phyloP scores from a whole-genome alignment of 225 moss, liverwort and hornwort genomes.

The Polytrichum commune region DNA sequence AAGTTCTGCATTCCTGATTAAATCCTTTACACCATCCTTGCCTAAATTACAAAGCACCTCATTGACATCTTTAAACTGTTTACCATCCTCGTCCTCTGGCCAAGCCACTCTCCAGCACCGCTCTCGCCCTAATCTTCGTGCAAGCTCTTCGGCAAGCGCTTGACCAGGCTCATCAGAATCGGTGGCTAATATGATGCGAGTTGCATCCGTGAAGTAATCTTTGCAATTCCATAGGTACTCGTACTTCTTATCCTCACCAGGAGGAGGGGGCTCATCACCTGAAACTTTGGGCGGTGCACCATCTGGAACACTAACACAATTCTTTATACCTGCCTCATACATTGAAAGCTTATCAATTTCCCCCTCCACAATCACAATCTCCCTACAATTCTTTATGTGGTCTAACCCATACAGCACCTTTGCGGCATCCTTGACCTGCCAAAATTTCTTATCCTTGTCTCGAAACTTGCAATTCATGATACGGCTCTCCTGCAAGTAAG shows the following conservation, averaged over 20 bases:
- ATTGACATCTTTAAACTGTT: constrained; percentile 84
- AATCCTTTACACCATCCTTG: constrained; percentile 59
- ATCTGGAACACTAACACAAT: constrained; percentile 98
- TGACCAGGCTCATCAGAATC: constrained; percentile 95
- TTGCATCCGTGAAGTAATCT: constrained; percentile 82
- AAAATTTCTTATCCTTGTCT: constrained; percentile 69
- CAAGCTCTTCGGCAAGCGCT: constrained; percentile 95
- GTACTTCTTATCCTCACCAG: constrained; percentile 77
- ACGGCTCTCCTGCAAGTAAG: constrained; percentile 75
- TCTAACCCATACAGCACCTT: constrained; percentile 94
- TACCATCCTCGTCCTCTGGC: constrained; percentile 61
- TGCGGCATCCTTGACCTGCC: constrained; percentile 80
- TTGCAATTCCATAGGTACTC: constrained; percentile 92
- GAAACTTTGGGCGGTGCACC: constrained; percentile 86
- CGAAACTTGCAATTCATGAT: constrained; percentile 96
- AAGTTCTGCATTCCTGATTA: constrained; percentile 74
- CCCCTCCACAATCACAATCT: constrained; percentile 95
- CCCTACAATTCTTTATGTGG: constrained; percentile 70
- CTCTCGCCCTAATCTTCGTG: constrained; percentile 94
- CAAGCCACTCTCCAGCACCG: constrained; percentile 97
- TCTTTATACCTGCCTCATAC: constrained; percentile 75
- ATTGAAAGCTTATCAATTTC: constrained; percentile 95
- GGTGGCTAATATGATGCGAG: constrained; percentile 91
- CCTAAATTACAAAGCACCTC: constrained; percentile 76
- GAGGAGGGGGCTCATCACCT: constrained; percentile 44